Conservation (phyloP, 306 rosid species). For the Arachis stenosperma region DNA sequence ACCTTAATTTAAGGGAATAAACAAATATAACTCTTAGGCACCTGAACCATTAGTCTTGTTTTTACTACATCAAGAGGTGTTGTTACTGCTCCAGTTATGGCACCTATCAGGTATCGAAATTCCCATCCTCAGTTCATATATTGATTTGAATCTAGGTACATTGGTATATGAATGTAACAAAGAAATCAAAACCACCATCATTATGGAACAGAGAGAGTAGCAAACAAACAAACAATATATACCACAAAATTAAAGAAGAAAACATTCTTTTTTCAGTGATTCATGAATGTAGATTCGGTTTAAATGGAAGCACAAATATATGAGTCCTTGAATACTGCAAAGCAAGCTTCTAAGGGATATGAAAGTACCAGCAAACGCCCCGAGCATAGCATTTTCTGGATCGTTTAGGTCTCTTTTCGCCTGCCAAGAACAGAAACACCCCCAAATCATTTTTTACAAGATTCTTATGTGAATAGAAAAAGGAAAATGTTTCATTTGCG, state of each 20-base stretch:
- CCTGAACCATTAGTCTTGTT: conserved; percentile 74
- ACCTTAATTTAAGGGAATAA: neutral
- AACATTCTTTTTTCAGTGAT: neutral
- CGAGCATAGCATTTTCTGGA: conserved; percentile 77
- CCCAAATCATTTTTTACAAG: neutral
- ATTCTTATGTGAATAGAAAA: too few species aligned
- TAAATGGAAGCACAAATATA: conserved; percentile 14
- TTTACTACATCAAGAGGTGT: conserved; percentile 95
- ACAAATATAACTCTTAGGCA: neutral
- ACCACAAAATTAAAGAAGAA: neutral
- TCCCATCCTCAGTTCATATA: conserved; percentile 31
- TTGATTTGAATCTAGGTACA: conserved; percentile 15
- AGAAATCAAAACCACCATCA: too few species aligned
- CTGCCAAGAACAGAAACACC: conserved; percentile 40
- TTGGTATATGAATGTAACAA: neutral
- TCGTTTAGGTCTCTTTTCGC: conserved; percentile 72
- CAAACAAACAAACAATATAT: neutral
- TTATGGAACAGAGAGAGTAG: neutral
- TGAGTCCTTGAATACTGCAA: conserved; percentile 27
- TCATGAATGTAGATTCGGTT: neutral
- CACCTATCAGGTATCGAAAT: conserved; percentile 56
- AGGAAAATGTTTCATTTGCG: too few species aligned
- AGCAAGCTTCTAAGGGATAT: conserved; percentile 12
- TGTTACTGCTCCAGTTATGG: conserved; percentile 85
- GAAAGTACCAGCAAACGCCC: conserved; percentile 70